Percentiles rank a stretch among this genome's conserved stretches.
Conservation (phyloP, 2,329 filamentous ascomycete species). For the Endothia cerciana region DNA sequence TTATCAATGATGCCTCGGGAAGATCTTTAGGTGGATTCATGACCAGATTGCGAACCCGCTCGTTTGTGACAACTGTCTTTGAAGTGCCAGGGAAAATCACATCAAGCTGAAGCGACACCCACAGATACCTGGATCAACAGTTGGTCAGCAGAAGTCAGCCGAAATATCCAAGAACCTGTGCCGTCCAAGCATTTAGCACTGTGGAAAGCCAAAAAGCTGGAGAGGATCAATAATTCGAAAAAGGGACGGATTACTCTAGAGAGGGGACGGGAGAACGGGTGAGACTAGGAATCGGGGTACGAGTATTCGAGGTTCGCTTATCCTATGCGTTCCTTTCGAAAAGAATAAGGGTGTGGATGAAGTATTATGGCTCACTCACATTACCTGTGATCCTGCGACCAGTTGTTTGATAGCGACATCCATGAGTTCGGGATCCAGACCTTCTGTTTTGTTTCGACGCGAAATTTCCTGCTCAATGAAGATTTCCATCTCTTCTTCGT, state of each 20-base stretch:
- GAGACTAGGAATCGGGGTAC: no score
- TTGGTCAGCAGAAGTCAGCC: neutral
- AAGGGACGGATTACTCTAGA: no score
- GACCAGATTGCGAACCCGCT: neutral
- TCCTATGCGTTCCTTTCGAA: neutral
- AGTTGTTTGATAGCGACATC: neutral
- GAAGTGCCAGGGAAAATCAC: neutral
- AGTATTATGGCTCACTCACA: neutral
- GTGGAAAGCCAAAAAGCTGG: neutral
- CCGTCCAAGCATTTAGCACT: neutral
- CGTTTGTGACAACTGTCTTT: slow-evolving; percentile 1
- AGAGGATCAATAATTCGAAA: neutral
- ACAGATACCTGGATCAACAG: neutral
- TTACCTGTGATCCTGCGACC: neutral
- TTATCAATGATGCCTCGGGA: slow-evolving; percentile 11
- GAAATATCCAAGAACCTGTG: neutral
- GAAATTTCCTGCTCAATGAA: slow-evolving; percentile 1
- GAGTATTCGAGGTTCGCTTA: no score
- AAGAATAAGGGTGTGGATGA: neutral
- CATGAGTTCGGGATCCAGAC: neutral
- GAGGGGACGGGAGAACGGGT: no score
- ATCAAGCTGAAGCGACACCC: slow-evolving; percentile 1
- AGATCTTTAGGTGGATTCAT: slow-evolving; percentile 5
- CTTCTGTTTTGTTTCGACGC: neutral
- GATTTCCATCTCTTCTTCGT: neutral